Base-by-base conservation (phyloP, 2,329 filamentous ascomycete species). In the Orbilia oligospora region DNA sequence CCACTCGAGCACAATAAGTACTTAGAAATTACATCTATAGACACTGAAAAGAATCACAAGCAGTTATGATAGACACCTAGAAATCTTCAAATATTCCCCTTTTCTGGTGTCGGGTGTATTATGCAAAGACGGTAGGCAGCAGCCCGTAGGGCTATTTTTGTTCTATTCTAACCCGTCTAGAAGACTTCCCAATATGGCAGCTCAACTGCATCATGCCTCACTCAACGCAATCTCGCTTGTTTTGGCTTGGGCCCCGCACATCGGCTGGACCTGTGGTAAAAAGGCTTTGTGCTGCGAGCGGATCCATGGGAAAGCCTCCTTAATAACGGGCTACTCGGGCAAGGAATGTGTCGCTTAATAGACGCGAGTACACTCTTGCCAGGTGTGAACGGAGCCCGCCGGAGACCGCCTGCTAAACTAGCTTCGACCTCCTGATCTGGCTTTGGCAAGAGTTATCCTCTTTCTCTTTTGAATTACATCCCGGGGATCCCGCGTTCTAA, bases 51-150 rank as follows among this genome's bases (percentile, higher is more conserved):
- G 2, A 16, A n/a, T 44, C 16, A 3, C 18, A 61, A 12, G 20
- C 20, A 27, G 33, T n/a, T n/a, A 41, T 4, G 20, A 8, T 22
- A 36, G 16, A 61, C 20, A 61, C 10, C 3, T 44, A 22, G 20
- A 61, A n/a, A 27, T 10, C 8, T 44, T 44, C 18, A 77, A 48
- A 33, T 48, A 22, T 44, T 53, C 46, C 46, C 41, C 68, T 30
- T 64, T 71, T 46, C 53, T 46, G n/a, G 27, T 14, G 53, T 67
- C n/a, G 18, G 44, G 56, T 18, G 49, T 33, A 72, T 68, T 49
- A 78, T 78, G 75, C 75, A 78, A 66, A 72, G 63, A 65, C 44
- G 55, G 75, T 78, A 78, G 75, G 75, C 75, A 78, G 75, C 75
- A 71, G 38, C 33, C 38, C 61, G 36, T 36, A 72, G 30, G 63